Evolutionary conservation across 2,329 filamentous ascomycete species (phyloP).

Genomic region (Cordyceps javanica): DNA sequence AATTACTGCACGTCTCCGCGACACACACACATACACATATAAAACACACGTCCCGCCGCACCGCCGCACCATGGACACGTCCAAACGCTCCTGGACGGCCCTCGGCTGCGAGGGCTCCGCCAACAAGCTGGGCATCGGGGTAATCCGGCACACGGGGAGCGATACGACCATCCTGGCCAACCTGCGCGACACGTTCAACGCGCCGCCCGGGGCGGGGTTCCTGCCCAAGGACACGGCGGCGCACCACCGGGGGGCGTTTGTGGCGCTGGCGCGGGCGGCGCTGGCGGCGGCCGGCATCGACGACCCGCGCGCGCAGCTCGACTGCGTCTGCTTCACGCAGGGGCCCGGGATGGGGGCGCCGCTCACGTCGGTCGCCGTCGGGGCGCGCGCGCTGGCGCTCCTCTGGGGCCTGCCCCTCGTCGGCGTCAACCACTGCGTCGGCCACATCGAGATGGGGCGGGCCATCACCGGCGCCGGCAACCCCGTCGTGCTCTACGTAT

Average conservation of each 20-base stretch:
- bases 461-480: slow-evolving; percentile 85
- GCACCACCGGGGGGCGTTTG: slow-evolving; percentile 85
- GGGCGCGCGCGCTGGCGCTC: slow-evolving; percentile 71
- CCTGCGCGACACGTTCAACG: slow-evolving; percentile 86
- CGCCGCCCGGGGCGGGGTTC: slow-evolving; percentile 89
- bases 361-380: slow-evolving; percentile 78
- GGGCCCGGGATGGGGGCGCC: slow-evolving; percentile 97
- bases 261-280: slow-evolving; percentile 71
- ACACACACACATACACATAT: neutral
- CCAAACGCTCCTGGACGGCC: slow-evolving; percentile 42
- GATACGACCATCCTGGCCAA: slow-evolving; percentile 73
- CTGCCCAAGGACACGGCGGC: slow-evolving; percentile 92
- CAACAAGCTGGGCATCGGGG: slow-evolving; percentile 93
- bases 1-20: too few species aligned
- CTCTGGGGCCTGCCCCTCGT: slow-evolving; percentile 87
- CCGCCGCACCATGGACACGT: slow-evolving; percentile 18
- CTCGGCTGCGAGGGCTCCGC: slow-evolving; percentile 79
- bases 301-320: slow-evolving; percentile 54
- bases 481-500: slow-evolving; percentile 93
- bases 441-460: slow-evolving; percentile 97
- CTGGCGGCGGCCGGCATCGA: slow-evolving; percentile 61
- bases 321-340: slow-evolving; percentile 93
- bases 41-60: neutral
- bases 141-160: slow-evolving; percentile 69
- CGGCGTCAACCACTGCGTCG: slow-evolving; percentile 96